Evolutionary conservation across 176 grass and related monocot species (phyloP), one percentile per base, ranked within the genome.

Genomic region (Pontederia crassipes): DNA sequence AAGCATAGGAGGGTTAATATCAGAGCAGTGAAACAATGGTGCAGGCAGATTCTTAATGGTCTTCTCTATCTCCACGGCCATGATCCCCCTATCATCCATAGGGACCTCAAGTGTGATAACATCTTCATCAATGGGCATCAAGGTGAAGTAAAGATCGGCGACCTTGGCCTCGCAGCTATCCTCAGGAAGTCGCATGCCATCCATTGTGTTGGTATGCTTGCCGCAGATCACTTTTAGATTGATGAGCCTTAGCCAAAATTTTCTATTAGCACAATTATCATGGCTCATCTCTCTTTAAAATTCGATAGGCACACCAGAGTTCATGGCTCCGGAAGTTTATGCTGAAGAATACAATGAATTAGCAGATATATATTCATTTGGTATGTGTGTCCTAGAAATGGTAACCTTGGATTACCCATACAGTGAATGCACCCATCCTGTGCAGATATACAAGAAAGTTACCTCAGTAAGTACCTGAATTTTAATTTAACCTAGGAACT

Each of bases 101-200:
- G 74, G 67, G 74, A 76, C 47, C 64, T 76, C 10, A 76, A 76
- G 49, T 76, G 74, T 17, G 74, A 76, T n/a, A 76, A 76, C 55
- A 76, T 76, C 28, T 76, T 68, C 54, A 68, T 76, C 13, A 76
- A 76, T 26, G 74, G 74, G 11, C 58, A 76, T 14, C 65, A 65
- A 48, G 64, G 74, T 10, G 74, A 76, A 46, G 74, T 76, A 46
- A 76, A 76, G 58, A 68, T 76, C 49, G 74, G 74, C 17, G 74
- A 76, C 57, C 74, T 76, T 14, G 74, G 74, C 54, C 64, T 76
- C 17, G 74, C 74, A 35, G 67, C 64, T 1, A 76, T 76, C 53
- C 60, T 76, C 55, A 62, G 49, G 26, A 64, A 76, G 35, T 18
- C 74, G 3, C 65, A 67, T 17, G 74, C 74, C 45, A 54, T 57